These are phyloP conservation scores for Ascosphaera apis DNA, from an alignment of 2,329 filamentous ascomycete genomes.

Conservation along the genomic window DNA sequence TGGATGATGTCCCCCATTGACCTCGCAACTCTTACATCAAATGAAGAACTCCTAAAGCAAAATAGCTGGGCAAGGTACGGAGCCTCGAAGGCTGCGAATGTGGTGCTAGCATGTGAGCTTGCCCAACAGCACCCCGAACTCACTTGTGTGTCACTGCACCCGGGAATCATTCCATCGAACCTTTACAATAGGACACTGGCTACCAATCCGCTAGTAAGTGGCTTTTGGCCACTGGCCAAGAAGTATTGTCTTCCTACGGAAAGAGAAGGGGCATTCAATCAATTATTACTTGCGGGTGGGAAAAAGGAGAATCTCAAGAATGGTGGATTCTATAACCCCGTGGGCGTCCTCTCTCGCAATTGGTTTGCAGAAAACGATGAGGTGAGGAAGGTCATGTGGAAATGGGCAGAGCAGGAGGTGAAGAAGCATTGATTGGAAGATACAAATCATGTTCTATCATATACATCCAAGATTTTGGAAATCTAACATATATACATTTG, in stretches of 20 bases:
- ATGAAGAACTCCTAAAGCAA: conserved; percentile 11
- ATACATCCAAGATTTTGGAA: not conserved
- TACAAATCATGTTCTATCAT: not conserved
- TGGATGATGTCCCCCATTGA: conserved; percentile 8
- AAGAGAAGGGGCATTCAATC: conserved; percentile 17
- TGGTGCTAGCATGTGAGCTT: conserved; percentile 24
- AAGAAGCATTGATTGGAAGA: conserved; percentile 1
- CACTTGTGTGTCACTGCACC: conserved; percentile 25
- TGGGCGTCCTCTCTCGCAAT: conserved; percentile 11
- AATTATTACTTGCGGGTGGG: conserved; percentile 19
- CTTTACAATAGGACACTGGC: conserved; percentile 15
- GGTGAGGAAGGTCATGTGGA: conserved; percentile 17
- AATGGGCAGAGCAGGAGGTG: conserved; percentile 21
- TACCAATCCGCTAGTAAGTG: conserved; percentile 8
- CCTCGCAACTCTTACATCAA: conserved; percentile 16
- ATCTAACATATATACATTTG: not conserved
- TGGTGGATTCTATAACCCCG: conserved; percentile 20
- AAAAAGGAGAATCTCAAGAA: conserved; percentile 13
- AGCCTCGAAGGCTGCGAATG: conserved; percentile 28
- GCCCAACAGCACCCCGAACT: conserved; percentile 22
- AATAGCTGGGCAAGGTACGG: conserved; percentile 26
- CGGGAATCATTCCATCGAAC: conserved; percentile 22
- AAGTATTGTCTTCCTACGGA: conserved; percentile 13
- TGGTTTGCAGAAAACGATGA: conserved; percentile 12
- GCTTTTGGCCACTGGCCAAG: conserved; percentile 7